These are phyloP conservation scores for Lactifluus piperatus DNA, from an alignment of 768 basidiomycete genomes.

Conservation along the genomic window DNA sequence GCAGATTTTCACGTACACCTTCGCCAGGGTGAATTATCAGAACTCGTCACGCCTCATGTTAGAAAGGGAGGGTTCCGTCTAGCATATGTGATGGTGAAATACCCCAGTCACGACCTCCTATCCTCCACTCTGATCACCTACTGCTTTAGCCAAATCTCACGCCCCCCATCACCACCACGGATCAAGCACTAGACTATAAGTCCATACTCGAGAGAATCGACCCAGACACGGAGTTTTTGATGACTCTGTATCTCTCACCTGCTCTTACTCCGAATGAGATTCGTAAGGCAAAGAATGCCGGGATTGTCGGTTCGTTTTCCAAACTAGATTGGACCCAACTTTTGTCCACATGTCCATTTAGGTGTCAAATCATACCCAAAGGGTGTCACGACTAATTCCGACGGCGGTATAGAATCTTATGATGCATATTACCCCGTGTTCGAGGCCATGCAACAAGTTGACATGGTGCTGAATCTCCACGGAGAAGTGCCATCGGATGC, in stretches of 20 bases:
- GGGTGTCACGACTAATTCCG: constrained; percentile 96
- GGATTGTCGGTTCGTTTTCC: constrained; percentile 48
- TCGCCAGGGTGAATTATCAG: constrained; percentile 74
- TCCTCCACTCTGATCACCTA: not conserved
- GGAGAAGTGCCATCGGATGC: constrained; percentile 94
- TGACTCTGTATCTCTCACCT: constrained; percentile 93
- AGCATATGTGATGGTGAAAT: constrained; percentile 91
- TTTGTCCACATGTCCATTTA: constrained; percentile 14
- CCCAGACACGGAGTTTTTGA: constrained; percentile 75
- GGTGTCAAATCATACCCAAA: constrained; percentile 96
- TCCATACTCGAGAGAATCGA: constrained; percentile 65
- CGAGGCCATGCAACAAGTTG: constrained; percentile 85
- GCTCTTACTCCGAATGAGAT: constrained; percentile 88
- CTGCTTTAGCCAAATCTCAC: constrained; percentile 76
- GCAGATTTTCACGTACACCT: constrained; percentile 97
- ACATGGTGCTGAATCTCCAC: constrained; percentile 93
- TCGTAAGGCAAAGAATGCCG: constrained; percentile 75
- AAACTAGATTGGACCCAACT: not conserved
- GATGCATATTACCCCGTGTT: constrained; percentile 90
- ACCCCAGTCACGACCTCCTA: not conserved
- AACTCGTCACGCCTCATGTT: constrained; percentile 86
- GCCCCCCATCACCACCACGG: constrained; percentile 80
- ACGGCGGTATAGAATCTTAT: constrained; percentile 94
- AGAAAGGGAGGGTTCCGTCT: constrained; percentile 80
- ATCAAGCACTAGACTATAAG: constrained; percentile 75